Evolutionary conservation across 1,284 basidiomycete species (phyloP).

Genomic region (Cutaneotrichosporon sp.): DNA sequence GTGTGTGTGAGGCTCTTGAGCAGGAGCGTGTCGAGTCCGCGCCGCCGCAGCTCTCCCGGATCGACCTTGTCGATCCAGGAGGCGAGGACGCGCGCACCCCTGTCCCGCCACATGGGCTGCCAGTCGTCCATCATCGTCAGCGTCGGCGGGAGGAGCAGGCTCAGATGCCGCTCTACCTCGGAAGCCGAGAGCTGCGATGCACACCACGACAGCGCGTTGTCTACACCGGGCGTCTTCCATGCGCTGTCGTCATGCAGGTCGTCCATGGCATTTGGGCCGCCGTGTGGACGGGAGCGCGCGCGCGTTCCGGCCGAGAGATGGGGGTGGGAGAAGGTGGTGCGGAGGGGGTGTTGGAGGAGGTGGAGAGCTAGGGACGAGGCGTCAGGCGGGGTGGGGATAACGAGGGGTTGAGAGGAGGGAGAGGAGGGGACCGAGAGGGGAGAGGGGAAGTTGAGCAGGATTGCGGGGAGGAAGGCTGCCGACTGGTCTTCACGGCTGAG

Average conservation of each 20-base stretch:
- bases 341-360: conserved; percentile 28
- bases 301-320: conserved; percentile 24
- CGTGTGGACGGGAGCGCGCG: conserved; percentile 29
- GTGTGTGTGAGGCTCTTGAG: conserved; percentile 46
- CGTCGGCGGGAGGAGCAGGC: conserved; percentile 48
- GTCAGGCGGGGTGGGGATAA: background rate
- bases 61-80: conserved; percentile 30
- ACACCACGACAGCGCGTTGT: conserved; percentile 38
- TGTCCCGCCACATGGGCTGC: conserved; percentile 44
- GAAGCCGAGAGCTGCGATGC: conserved; percentile 17
- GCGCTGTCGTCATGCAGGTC: conserved; percentile 41
- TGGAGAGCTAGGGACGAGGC: conserved; percentile 22
- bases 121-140: conserved; percentile 52
- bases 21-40: conserved; percentile 46
- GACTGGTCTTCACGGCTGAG: conserved; percentile 33
- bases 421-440: background rate
- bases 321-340: conserved; percentile 33
- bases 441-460: conserved; percentile 31
- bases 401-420: no score
- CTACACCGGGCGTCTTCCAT: conserved; percentile 33
- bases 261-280: conserved; percentile 47
- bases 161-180: conserved; percentile 34
- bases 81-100: conserved; percentile 37
- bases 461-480: conserved; percentile 24
- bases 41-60: conserved; percentile 35